Base-by-base conservation (phyloP, 129 eudicot species). In the Flaveria ramosissima region DNA sequence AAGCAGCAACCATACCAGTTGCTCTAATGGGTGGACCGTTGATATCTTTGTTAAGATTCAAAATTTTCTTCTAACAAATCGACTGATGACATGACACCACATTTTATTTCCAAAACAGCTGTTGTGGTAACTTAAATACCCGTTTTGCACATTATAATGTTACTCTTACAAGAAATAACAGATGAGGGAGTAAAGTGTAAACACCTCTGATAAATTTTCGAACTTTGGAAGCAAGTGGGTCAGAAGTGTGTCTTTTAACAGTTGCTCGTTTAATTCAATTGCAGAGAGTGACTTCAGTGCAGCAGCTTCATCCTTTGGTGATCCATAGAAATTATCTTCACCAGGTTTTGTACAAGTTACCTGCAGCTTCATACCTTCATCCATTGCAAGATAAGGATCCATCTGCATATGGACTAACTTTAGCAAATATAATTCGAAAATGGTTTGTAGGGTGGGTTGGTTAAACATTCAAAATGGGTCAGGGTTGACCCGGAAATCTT, bases 331-430 rank as follows among this genome's bases (percentile, higher is more conserved):
- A 27, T 78, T 73, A 30, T 81, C 72, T 26, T 61, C 79, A 42
- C 76, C 57, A 15, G 77, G 76, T 66, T 72, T 55, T 52, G 82
- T 36, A 80, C 56, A 53, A 55, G 80, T 75, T 9, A 83, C 88
- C 56, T 82, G 86, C 42, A 91, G 88, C 84, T 73, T 85, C 41
- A 83, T 59, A 77, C 83, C 88, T 80, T 91, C 94, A 77, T 83
- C 88, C 88, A 91, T 73, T 70, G 79, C 79, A 74, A 91, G 92
- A 83, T 79, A 86, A 46, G 97, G 97, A 83, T 91, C 94, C 84
- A 81, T 84, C 97, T 91, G 83, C 73, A 53, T 62, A 60, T 47
- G 53, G 17, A 48, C 63, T 36, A 78, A 59, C 53, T 59, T 70
- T 17, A 72, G 55, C 15, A 65, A 68, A 59, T 16, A 55, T 11